phyloP scores from a whole-genome alignment of 148 eudicot species.

The Suaeda aralocaspica region DNA sequence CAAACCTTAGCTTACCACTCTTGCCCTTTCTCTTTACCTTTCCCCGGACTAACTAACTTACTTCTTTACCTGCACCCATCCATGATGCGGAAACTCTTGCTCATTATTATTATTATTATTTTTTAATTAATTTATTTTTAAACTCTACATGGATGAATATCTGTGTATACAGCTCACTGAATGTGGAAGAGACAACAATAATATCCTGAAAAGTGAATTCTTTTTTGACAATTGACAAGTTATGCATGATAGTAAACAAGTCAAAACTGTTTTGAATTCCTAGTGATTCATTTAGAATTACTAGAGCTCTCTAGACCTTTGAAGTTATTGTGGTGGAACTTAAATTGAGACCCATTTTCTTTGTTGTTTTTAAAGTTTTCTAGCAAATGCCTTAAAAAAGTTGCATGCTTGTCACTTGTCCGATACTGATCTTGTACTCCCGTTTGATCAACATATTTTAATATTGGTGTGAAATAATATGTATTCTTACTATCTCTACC shows the following conservation, averaged over 20 bases:
- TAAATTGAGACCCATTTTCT: slow-evolving; percentile 1
- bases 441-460: background rate
- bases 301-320: background rate
- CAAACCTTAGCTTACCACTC: too few species aligned
- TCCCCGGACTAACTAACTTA: too few species aligned
- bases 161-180: too few species aligned
- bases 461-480: slow-evolving; percentile 13
- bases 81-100: too few species aligned
- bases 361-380: background rate
- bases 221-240: too few species aligned
- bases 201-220: background rate
- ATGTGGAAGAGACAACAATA: background rate
- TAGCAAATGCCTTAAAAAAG: background rate
- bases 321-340: background rate
- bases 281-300: slow-evolving; percentile 7
- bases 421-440: slow-evolving; percentile 1
- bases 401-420: slow-evolving; percentile 1
- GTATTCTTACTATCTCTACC: slow-evolving; percentile 24
- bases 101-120: too few species aligned
- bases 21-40: too few species aligned
- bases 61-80: too few species aligned
- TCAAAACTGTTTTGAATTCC: background rate
- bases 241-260: background rate
- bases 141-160: too few species aligned
- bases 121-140: too few species aligned